Conservation (phyloP, 495 filamentous ascomycete genomes). For the Xylaria sp. region DNA sequence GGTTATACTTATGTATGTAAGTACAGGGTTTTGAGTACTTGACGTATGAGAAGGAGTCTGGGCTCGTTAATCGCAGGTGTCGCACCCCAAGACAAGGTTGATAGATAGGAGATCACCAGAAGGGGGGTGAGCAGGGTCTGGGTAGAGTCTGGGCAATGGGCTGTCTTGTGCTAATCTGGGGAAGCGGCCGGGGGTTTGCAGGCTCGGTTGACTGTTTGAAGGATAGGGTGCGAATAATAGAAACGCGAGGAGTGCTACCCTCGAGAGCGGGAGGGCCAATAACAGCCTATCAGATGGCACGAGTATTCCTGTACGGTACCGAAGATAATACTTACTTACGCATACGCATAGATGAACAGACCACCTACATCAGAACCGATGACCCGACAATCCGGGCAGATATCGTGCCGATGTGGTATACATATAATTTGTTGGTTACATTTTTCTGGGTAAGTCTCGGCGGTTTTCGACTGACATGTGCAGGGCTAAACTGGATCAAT, state of each 20-base stretch:
- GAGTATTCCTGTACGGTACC: not conserved
- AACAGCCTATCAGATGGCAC: not conserved
- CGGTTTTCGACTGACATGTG: conserved; percentile 5
- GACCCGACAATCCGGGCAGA: conserved; percentile 23
- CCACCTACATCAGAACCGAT: not conserved
- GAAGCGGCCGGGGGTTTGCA: conserved; percentile 12
- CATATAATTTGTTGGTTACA: not conserved
- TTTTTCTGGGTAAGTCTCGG: not conserved
- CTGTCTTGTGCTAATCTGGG: conserved; percentile 11
- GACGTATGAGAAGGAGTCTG: too few relatives aligned
- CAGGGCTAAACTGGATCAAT: not conserved
- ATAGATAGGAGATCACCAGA: conserved; percentile 3
- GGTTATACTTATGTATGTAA: too few relatives aligned
- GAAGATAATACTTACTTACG: too few relatives aligned
- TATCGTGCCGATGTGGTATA: conserved; percentile 6
- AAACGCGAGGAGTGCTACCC: not conserved
- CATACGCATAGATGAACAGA: too few relatives aligned
- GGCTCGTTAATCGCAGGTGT: not conserved
- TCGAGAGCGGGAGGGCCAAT: not conserved
- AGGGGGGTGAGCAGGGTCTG: too few relatives aligned
- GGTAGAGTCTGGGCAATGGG: not conserved
- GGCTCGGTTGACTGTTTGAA: not conserved
- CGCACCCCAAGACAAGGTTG: not conserved
- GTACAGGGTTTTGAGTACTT: not conserved
- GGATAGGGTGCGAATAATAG: conserved; percentile 8